A percentile compares a stretch with the other conserved stretches of the same genome.
Conservation (phyloP, 2,329 filamentous ascomycete species). For the Neonectria hederae region DNA sequence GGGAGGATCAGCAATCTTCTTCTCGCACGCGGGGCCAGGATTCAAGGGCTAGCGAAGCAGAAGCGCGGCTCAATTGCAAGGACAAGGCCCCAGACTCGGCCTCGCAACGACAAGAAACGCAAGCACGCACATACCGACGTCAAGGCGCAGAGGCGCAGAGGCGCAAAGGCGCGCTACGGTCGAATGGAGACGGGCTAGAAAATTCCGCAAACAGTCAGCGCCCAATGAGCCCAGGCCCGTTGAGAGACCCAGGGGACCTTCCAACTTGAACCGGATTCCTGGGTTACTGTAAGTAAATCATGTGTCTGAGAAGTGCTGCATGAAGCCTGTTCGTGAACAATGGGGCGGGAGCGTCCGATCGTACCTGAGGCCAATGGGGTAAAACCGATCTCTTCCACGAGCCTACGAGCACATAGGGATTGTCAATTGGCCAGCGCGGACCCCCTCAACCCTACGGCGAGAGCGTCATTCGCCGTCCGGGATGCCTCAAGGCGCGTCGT, state of each 20-base stretch:
- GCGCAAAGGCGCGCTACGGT: constrained; percentile 27
- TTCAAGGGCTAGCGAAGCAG: constrained; percentile 5
- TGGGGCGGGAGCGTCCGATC: constrained; percentile 38
- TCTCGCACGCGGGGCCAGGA: neutral
- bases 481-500: constrained; percentile 22
- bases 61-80: constrained; percentile 28
- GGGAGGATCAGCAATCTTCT: constrained; percentile 16
- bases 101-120: constrained; percentile 11
- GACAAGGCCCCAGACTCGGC: constrained; percentile 12
- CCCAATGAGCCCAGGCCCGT: constrained; percentile 32
- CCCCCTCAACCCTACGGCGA: constrained; percentile 15
- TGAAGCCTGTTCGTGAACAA: constrained; percentile 36
- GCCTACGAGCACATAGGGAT: constrained; percentile 28
- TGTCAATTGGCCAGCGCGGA: constrained; percentile 27
- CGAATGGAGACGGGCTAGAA: constrained; percentile 31
- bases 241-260: constrained; percentile 26
- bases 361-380: constrained; percentile 38
- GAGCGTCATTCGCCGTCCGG: constrained; percentile 12
- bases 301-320: constrained; percentile 42
- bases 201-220: constrained; percentile 22
- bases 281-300: constrained; percentile 46
- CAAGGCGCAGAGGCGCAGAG: constrained; percentile 28
- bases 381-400: constrained; percentile 32
- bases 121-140: constrained; percentile 14
- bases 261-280: constrained; percentile 37